Conservation (phyloP, 176 grass and related monocot genomes). For the Pontederia paniculata region DNA sequence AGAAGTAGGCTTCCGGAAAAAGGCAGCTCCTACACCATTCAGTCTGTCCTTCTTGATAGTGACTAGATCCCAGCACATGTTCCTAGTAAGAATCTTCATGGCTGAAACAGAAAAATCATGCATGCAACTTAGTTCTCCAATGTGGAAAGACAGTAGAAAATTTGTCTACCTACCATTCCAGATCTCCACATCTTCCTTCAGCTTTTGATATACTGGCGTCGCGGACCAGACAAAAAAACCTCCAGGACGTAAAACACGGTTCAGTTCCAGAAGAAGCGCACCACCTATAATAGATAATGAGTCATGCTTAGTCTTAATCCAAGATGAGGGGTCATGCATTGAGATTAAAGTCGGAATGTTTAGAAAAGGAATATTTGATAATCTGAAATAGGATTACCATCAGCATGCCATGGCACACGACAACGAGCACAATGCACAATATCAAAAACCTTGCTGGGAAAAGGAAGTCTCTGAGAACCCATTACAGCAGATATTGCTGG, state of each 20-base stretch:
- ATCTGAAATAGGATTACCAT: constrained; percentile 29
- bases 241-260: constrained; percentile 79
- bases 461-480: constrained; percentile 78
- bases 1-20: constrained; percentile 67
- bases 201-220: constrained; percentile 94
- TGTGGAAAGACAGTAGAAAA: not conserved
- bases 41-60: constrained; percentile 70
- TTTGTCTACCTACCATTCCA: constrained; percentile 44
- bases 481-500: constrained; percentile 94
- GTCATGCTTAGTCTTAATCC: not conserved
- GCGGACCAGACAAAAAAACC: constrained; percentile 95
- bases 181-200: constrained; percentile 71
- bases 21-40: constrained; percentile 67
- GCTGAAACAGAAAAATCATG: constrained; percentile 19
- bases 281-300: constrained; percentile 26
- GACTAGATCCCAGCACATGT: constrained; percentile 89
- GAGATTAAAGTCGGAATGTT: not conserved
- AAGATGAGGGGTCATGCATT: not conserved
- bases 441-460: constrained; percentile 74
- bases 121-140: not conserved
- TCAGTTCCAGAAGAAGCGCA: constrained; percentile 73
- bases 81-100: constrained; percentile 64
- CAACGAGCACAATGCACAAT: constrained; percentile 89
- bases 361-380: not conserved
- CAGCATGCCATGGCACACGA: constrained; percentile 81